Evolutionary conservation across 768 basidiomycete species (phyloP), one percentile per base, ranked within the genome.

Genomic region (Stropharia rugosoannulata): DNA sequence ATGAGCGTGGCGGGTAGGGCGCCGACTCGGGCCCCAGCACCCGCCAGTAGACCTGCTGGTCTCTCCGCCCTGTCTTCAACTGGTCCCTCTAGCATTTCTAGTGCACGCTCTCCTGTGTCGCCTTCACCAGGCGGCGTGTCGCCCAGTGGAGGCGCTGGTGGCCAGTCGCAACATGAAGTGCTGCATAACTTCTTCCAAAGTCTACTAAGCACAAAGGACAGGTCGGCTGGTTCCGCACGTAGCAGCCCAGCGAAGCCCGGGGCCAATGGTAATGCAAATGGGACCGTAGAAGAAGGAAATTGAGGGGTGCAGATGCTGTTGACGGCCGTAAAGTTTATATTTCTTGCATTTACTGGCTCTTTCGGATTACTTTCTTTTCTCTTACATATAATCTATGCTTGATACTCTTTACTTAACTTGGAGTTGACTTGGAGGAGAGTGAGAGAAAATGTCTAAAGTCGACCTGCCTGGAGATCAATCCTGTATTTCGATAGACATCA

Each of bases 141-240:
- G 1, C 62, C 68, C 36, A 68, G 65, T 38, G 67, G 72, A 37
- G 63, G 64, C 37, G 59, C 64, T 25, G 67, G 66, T 36, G 82
- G 79, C n/a, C 87, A 83, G 71, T 81, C 81, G 38, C 88, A 91
- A 56, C 90, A 93, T 64, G 89, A 92, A 67, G 89, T 93, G 15
- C 68, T 94, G 59, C 89, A 93, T 63, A 88, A 88, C 67, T 94
- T 94, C 78, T 94, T 94, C 83, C 83, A 91, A 70, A 89, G 86
- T 55, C 68, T 93, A 65, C 70, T 94, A 59, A 87, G 80, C 60
- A 83, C 83, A 39, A 89, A 86, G 69, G 87, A 87, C 58, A 79
- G 86, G 4, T 63, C 68, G 0, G 58, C 56, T 22, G 54, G 58
- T 32, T 58, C 55, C 8, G 50, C 54, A 38, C 64, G 61, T 46